Evolutionary conservation across 208 protist genomes (phyloP), one percentile per base, ranked within the genome.

Genomic region (Trichomonas tenax): DNA sequence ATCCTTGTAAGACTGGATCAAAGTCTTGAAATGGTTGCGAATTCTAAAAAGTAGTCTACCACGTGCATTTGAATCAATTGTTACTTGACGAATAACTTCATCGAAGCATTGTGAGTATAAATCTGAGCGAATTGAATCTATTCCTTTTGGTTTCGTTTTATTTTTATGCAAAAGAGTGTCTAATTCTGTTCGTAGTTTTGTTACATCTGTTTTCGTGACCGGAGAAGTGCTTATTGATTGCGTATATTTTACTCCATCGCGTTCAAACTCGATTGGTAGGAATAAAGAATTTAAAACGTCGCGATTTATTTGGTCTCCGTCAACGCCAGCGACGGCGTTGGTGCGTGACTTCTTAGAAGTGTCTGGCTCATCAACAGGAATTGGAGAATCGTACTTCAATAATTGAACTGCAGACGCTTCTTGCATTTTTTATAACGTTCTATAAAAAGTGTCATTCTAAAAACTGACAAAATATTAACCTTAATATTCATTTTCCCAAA

Each of bases 21-120:
- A 31, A 10, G n/a, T 90, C 41, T 36, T 9, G 41, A 48, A 90
- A 48, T 90, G 82, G 0, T 96, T 40, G 14, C 89, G 49, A n/a
- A 96, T 31, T 1, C 96, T 31, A 11, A 95, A 41, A 31, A 96
- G 31, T 48, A 96, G 31, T 17, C 45, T 86, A 15, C 96, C 96
- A 31, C 96, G 2, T 21, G 96, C 38, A 26, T 63, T 90, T 8
- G 46, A 96, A 63, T 86, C 89, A 90, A 96, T 45, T 44, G 96
- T 96, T 3, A 88, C 58, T 86, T 96, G 96, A 14, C 96, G 96
- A 45, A 96, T 88, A 58, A 96, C 84, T 90, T 96, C 96, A 41
- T 96, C 96, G 23, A 96, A 96, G 58, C 63, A 81, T 46, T 96
- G 96, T n/a, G 45, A 49, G 45, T 96, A 90, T 44, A 96, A 46